Base-by-base conservation (phyloP, 331 rosid genomes). In the Acacia concinna region DNA sequence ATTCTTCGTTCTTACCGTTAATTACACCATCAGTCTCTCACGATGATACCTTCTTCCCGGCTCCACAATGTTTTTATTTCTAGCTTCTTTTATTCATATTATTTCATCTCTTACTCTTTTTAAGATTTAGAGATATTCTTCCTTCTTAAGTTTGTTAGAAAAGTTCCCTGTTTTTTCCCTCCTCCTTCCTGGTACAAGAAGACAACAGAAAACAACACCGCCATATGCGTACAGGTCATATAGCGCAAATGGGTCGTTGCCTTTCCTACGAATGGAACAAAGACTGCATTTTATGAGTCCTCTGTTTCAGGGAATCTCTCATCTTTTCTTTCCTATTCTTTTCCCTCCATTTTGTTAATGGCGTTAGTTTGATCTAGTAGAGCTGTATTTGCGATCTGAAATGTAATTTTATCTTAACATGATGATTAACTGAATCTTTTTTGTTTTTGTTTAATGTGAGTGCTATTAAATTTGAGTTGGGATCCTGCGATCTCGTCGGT, bases 1-100 rank as follows among this genome's bases (percentile, higher is more conserved):
- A 52, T 85, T 71, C 92, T 96, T 44, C 88, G 88, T 40, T 87
- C 99, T 52, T 96, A 96, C 68, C 74, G 34, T 40, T 69, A 43
- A 72, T 21, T 85, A 67, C 49, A 30, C 13, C 56, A 18, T 32
- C 40, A 49, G 1, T 38, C 49, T 37, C 23, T 34, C 43, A 30
- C n/a, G 4, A 65, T 4, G 5, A 32, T 65, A 10, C 49, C 20
- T 68, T 38, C 2, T 5, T 38, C 31, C 34, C 20, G 4, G 3
- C 32, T n/a, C 0, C n/a, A 0, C 32, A 5, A 40, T 68, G n/a
- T 68, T 27, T 14, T 5, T 37, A 6, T 69, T 15, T 13, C 49
- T 37, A 21, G 49, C 14, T 43, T 15, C 14, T 0, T 69, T 27
- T 28, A 70, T 44, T 15, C 27, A 28, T 46, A 46, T 44, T 7